Evolutionary conservation across 306 rosid genomes (phyloP), one percentile per base, ranked within the genome.

Genomic region (Quercus gilva): DNA sequence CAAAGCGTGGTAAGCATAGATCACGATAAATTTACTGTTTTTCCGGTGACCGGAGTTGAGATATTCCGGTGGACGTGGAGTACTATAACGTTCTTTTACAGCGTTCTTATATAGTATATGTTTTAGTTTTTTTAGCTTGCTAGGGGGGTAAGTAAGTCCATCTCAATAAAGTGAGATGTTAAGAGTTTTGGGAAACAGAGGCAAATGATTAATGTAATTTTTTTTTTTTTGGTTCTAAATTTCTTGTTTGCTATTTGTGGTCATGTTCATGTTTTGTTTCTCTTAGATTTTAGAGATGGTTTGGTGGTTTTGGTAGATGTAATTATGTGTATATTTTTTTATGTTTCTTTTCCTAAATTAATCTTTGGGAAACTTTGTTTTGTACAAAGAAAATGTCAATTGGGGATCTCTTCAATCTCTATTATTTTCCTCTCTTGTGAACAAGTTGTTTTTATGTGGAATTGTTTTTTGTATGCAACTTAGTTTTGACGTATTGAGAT

Each of bases 1-100:
- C 86, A 58, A 85, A 81, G 81, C 59, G 69, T 2, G 70, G 71
- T 10, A 85, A 88, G 69, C 92, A 70, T 20, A 81, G 93, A 75
- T 80, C 96, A 11, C 72, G 89, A 77, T 87, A 80, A 37, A 5
- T n/a, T 79, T 35, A 3, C 43, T 13, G 63, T 0, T 82, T n/a
- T 76, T 35, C 51, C 64, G 70, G 74, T 74, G 8, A n/a, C 35
- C 76, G 79, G 77, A 76, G 63, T 74, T 0, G 52, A 65, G 41
- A 60, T 56, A 29, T 59, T 82, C 75, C 75, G 80, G 85, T 71
- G 71, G 9, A 13, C n/a, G 2, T 25, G 37, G 23, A 67, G 68
- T 26, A 75, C 58, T 28, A 53, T 2, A 41, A 41, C 49, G 65
- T n/a, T 73, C 26, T 53, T 55, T 6, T 12, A 13, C 65, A n/a